Percentiles rank a stretch among this genome's conserved stretches.
Conservation (phyloP, 2,329 filamentous ascomycete species). For the Fusarium brachygibbosum region DNA sequence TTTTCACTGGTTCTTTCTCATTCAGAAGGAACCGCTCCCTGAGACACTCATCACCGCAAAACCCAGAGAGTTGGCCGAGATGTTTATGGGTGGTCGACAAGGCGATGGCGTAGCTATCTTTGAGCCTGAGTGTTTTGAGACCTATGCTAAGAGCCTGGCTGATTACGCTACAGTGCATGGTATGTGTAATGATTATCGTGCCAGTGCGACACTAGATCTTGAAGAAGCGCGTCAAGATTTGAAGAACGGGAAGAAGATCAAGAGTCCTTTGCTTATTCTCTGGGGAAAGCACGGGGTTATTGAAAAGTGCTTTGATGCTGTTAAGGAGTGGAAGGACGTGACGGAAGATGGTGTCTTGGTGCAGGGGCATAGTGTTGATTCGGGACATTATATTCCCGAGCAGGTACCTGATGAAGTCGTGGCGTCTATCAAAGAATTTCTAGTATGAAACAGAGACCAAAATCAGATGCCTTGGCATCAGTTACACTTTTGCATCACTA, state of each 20-base stretch:
- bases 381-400: conserved; percentile 66
- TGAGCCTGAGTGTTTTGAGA: conserved; percentile 52
- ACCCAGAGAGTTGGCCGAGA: conserved; percentile 57
- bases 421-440: conserved; percentile 57
- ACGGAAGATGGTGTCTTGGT: conserved; percentile 53
- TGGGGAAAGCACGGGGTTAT: conserved; percentile 65
- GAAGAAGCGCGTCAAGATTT: conserved; percentile 63
- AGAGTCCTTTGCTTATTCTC: conserved; percentile 62
- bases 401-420: conserved; percentile 63
- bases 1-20: conserved; percentile 72
- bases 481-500: background rate
- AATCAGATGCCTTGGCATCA: background rate
- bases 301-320: conserved; percentile 63
- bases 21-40: conserved; percentile 65
- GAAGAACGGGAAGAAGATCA: conserved; percentile 58
- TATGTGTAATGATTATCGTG: conserved; percentile 70
- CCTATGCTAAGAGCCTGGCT: conserved; percentile 59
- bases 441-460: conserved; percentile 39
- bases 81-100: conserved; percentile 59
- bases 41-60: conserved; percentile 60
- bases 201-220: conserved; percentile 65
- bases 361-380: conserved; percentile 59
- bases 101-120: conserved; percentile 54
- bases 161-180: conserved; percentile 60
- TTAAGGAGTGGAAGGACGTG: conserved; percentile 66